These are phyloP conservation scores for Thalassiosira livingstoniorum DNA, from an alignment of 352 stramenopile genomes.

Conservation along the genomic window DNA sequence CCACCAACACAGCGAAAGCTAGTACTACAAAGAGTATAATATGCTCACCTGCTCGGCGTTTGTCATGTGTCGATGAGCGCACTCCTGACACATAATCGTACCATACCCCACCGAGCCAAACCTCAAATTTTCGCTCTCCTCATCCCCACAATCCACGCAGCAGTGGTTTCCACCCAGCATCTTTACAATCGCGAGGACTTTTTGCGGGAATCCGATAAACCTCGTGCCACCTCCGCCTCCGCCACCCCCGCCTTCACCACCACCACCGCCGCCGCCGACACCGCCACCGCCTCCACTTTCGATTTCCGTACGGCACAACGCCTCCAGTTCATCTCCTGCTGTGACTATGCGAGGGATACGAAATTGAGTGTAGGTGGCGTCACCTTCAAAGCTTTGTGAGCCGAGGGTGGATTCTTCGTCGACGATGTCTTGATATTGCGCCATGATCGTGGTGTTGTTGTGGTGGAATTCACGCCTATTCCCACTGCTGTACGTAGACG, in stretches of 20 bases:
- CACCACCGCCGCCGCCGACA: background rate
- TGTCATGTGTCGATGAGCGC: constrained; percentile 37
- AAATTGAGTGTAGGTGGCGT: background rate
- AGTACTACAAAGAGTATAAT: background rate
- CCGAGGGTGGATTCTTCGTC: constrained; percentile 12
- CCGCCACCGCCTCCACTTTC: background rate
- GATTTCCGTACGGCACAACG: constrained; percentile 38
- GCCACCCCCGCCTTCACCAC: background rate
- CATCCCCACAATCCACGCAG: constrained; percentile 54
- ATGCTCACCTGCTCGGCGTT: constrained; percentile 28
- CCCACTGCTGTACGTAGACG: no score
- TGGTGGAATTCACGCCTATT: no score
- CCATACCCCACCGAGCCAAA: constrained; percentile 52
- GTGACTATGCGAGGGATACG: constrained; percentile 26
- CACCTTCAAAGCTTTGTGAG: constrained; percentile 1
- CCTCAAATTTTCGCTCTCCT: constrained; percentile 11
- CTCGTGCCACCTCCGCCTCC: background rate
- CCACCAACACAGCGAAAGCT: background rate
- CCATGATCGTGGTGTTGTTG: no score
- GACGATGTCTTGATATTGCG: no score
- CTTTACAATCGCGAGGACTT: constrained; percentile 32
- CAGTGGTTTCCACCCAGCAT: constrained; percentile 50
- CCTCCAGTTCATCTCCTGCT: constrained; percentile 37
- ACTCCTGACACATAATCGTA: constrained; percentile 50
- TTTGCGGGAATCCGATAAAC: constrained; percentile 16